Evolutionary conservation across 768 basidiomycete genomes (phyloP), one percentile per base, ranked within the genome.

Genomic region (Baorangia bicolor): DNA sequence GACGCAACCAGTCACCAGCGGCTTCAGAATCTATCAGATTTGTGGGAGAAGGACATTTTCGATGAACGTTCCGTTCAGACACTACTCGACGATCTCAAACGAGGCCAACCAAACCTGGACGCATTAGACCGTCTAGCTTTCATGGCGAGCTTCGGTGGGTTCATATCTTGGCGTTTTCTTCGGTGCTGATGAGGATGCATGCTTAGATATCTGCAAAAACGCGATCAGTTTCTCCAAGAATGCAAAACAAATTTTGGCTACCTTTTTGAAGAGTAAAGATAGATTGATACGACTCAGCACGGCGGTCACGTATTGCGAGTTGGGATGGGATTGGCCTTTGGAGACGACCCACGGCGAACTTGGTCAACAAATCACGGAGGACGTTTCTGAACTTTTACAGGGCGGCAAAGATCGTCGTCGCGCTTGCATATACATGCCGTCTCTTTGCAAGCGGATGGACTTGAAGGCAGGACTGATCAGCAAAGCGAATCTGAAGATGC

Each of bases 41-140:
- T 57, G 16, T 72, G 70, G 69, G 69, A 71, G 39, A 70, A 61
- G 39, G 69, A 70, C 21, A 60, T 70, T 18, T 69, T 70, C 13
- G 69, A 70, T 25, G 49, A 51, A 25, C 13, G 52, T 10, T 66
- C 65, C 5, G 38, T 68, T 33, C 48, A 33, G 25, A 56, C 43
- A 13, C 54, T 64, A 5, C 58, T 71, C 1, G 52, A 59, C 10
- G 53, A 49, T 49, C 69, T 71, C 55, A 40, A 56, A 21, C 47
- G 47, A 0, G 51, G 55, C 13, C 57, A 58, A 27, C 55, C 60
- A 3, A 62, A 60, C 34, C 28, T 66, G 38, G 64, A 71, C 1
- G 51, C 46, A 2, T 49, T 72, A 5, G 69, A 72, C 21, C 66
- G 65, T 14, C 51, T 71, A 10, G 61, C 68, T 2, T 69, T 72